phyloP scores from a whole-genome alignment of 495 filamentous ascomycete species.

The Pseudotulostoma volvatum region DNA sequence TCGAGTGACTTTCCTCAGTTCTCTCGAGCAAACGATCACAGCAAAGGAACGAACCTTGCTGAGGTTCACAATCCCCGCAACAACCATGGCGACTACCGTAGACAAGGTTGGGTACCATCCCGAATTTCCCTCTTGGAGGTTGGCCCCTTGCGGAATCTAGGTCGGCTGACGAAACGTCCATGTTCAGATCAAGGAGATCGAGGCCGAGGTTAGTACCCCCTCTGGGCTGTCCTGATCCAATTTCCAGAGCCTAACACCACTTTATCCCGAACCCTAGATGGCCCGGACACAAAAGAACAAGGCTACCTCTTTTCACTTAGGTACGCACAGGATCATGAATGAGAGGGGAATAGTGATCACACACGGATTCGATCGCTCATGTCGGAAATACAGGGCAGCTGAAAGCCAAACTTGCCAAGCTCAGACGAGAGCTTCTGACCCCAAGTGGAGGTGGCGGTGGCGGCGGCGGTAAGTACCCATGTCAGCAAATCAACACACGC shows the following conservation, averaged over 20 bases:
- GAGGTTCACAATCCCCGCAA: too few relatives aligned
- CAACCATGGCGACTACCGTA: conserved; percentile 82
- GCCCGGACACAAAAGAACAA: conserved; percentile 97
- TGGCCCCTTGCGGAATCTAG: too few relatives aligned
- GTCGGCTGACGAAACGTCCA: conserved; percentile 4
- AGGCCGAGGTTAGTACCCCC: conserved; percentile 51
- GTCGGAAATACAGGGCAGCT: conserved; percentile 60
- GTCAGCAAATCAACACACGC: neutral
- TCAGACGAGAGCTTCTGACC: conserved; percentile 89
- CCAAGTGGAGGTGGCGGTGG: conserved; percentile 69
- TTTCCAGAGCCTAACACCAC: conserved; percentile 1
- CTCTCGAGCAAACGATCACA: too few relatives aligned
- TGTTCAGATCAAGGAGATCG: conserved; percentile 85
- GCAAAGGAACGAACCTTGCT: too few relatives aligned
- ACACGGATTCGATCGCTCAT: too few relatives aligned
- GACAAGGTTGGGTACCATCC: conserved; percentile 62
- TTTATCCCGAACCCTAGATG: conserved; percentile 41
- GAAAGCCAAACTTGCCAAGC: conserved; percentile 95
- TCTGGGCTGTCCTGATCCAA: too few relatives aligned
- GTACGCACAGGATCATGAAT: conserved; percentile 24
- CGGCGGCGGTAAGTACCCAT: conserved; percentile 44
- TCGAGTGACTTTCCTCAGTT: too few relatives aligned
- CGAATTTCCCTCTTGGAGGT: too few relatives aligned
- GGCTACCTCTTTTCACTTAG: conserved; percentile 73
- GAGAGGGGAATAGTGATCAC: too few relatives aligned